Conservation (phyloP, 768 basidiomycete species). For the Termitomyces sp. region DNA sequence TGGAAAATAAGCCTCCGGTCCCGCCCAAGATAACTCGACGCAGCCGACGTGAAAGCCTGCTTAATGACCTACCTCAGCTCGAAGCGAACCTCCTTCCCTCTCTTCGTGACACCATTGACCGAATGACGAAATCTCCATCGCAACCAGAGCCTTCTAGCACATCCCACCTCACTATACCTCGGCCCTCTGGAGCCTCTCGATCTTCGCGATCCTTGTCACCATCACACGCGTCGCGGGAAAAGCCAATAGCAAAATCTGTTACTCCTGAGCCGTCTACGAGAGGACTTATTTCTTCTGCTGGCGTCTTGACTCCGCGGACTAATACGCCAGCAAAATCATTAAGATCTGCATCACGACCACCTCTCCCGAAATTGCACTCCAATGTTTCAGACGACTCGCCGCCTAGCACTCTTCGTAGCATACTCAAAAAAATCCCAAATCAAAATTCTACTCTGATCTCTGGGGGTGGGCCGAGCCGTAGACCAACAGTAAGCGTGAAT, state of each 20-base stretch:
- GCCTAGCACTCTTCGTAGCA: constrained; percentile 26
- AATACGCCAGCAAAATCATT: constrained; percentile 29
- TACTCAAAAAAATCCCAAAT: constrained; percentile 15
- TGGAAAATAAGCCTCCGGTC: constrained; percentile 9
- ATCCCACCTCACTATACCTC: constrained; percentile 9
- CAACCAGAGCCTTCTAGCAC: constrained; percentile 13
- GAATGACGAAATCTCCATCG: constrained; percentile 60
- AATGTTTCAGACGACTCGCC: constrained; percentile 11
- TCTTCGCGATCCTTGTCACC: constrained; percentile 13
- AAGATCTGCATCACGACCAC: constrained; percentile 34
- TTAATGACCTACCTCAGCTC: constrained; percentile 50
- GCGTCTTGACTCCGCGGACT: constrained; percentile 21
- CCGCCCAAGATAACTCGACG: constrained; percentile 13
- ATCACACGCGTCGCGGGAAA: constrained; percentile 7
- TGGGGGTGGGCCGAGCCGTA: constrained; percentile 10
- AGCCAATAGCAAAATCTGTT: background rate
- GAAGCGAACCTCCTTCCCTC: constrained; percentile 67
- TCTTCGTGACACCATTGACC: constrained; percentile 64
- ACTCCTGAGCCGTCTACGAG: constrained; percentile 2
- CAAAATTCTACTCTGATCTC: constrained; percentile 1
- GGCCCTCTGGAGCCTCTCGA: background rate
- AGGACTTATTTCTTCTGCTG: constrained; percentile 7
- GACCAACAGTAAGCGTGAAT: constrained; percentile 17
- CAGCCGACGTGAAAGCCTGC: constrained; percentile 34
- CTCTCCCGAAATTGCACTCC: constrained; percentile 24